Evolutionary conservation across 441 rosid species (phyloP).

Genomic region (Metrosideros polymorpha): DNA sequence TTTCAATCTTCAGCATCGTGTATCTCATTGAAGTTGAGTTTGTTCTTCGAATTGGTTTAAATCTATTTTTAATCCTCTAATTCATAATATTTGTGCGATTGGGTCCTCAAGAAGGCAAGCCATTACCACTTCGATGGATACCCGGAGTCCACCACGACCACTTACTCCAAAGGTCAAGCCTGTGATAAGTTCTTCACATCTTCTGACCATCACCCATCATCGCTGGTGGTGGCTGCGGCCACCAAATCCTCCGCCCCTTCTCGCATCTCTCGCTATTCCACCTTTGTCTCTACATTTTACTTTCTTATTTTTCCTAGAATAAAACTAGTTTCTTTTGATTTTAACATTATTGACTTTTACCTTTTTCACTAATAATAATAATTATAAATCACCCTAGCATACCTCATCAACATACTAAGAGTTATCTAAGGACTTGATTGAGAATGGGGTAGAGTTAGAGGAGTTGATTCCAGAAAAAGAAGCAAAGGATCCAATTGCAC

Average conservation of each 20-base stretch:
- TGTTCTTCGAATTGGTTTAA: neutral
- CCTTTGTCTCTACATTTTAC: neutral
- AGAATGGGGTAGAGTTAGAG: neutral
- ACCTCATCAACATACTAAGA: no score
- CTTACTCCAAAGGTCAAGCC: neutral
- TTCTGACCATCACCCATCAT: neutral
- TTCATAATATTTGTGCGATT: neutral
- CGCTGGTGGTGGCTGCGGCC: neutral
- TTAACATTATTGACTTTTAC: no score
- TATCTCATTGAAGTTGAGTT: neutral
- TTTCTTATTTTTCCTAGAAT: no score
- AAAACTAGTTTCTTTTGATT: no score
- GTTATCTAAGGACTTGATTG: no score
- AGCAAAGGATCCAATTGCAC: neutral
- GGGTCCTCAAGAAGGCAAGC: neutral
- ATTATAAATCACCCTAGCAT: no score
- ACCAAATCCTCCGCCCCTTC: neutral
- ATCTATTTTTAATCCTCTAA: neutral
- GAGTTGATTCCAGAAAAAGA: neutral
- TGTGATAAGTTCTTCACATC: neutral
- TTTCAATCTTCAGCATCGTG: neutral
- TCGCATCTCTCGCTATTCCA: neutral
- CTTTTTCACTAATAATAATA: no score
- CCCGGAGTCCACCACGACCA: rapidly evolving
- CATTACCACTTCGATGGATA: rapidly evolving